Conservation (phyloP, 805 yeast species). For the Ogataea siamensis region DNA sequence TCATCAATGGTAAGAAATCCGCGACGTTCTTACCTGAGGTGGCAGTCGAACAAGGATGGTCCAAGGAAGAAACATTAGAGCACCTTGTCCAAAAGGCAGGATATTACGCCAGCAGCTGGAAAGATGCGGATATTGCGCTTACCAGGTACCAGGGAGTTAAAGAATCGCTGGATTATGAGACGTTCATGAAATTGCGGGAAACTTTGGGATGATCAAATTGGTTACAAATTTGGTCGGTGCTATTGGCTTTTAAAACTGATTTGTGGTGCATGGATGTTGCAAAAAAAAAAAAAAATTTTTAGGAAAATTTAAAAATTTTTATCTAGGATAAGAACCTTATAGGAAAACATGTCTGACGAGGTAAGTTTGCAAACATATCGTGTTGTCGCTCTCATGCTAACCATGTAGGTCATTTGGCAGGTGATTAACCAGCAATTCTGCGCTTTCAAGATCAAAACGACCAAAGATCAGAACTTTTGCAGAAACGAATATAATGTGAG, state of each 20-base stretch:
- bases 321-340: constrained; percentile 8
- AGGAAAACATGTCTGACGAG: constrained; percentile 29
- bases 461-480: constrained; percentile 88
- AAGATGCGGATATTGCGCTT: constrained; percentile 41
- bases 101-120: constrained; percentile 22
- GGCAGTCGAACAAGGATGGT: constrained; percentile 85
- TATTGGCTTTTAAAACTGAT: constrained; percentile 4
- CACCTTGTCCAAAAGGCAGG: constrained; percentile 78
- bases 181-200: constrained; percentile 33
- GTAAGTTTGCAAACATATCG: constrained; percentile 18
- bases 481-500: constrained; percentile 94
- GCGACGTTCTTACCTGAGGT: constrained; percentile 93
- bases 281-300: constrained; percentile 6
- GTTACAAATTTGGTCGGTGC: constrained; percentile 6
- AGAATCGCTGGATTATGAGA: constrained; percentile 39
- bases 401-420: constrained; percentile 89
- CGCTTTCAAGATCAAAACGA: constrained; percentile 87
- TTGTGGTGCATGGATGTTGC: constrained; percentile 10
- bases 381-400: constrained; percentile 1
- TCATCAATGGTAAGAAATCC: constrained; percentile 44
- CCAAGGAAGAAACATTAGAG: constrained; percentile 63
- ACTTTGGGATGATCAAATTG: constrained; percentile 1
- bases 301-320: constrained; percentile 4
- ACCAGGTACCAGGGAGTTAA: constrained; percentile 58
- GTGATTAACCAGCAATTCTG: constrained; percentile 94